Percentiles rank a stretch among this genome's conserved stretches.
These are phyloP conservation scores for Trichosporon asahii DNA, from an alignment of 1,284 basidiomycete species.

Conservation along the genomic window DNA sequence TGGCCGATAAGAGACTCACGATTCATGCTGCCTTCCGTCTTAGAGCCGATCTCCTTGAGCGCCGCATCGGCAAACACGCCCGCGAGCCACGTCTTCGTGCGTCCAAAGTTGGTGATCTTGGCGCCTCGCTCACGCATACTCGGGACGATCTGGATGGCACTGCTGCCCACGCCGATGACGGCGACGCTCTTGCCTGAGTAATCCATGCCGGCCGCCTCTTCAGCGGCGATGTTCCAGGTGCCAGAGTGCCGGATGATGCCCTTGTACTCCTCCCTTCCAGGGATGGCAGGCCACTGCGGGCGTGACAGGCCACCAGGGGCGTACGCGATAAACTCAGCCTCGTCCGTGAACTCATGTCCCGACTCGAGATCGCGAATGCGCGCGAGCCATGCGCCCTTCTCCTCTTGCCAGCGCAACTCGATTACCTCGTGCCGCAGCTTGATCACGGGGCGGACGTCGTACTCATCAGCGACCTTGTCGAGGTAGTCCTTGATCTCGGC, in stretches of 20 bases:
- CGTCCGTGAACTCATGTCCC: constrained; percentile 22
- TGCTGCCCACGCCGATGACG: constrained; percentile 25
- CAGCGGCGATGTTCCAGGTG: constrained; percentile 21
- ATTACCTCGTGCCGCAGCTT: constrained; percentile 32
- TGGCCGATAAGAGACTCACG: too few species aligned
- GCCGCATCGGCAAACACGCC: constrained; percentile 26
- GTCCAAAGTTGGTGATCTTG: constrained; percentile 33
- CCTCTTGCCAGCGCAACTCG: constrained; percentile 28
- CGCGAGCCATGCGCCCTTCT: constrained; percentile 32
- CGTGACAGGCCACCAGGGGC: constrained; percentile 28
- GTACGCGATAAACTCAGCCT: constrained; percentile 37
- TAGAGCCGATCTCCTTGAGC: constrained; percentile 16
- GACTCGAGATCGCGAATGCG: constrained; percentile 16
- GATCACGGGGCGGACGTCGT: constrained; percentile 27
- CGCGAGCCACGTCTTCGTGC: constrained; percentile 32
- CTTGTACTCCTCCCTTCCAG: constrained; percentile 30
- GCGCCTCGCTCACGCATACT: constrained; percentile 25
- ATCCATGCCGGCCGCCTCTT: constrained; percentile 23
- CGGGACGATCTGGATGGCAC: constrained; percentile 34
- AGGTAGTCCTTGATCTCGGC: constrained; percentile 38
- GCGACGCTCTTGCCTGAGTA: constrained; percentile 20
- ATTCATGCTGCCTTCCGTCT: constrained; percentile 13
- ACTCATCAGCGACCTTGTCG: constrained; percentile 26
- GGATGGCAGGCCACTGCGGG: constrained; percentile 40
- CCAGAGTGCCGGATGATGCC: constrained; percentile 33